phyloP scores from a whole-genome alignment of 768 basidiomycete species.

The Tulasnella sp. region DNA sequence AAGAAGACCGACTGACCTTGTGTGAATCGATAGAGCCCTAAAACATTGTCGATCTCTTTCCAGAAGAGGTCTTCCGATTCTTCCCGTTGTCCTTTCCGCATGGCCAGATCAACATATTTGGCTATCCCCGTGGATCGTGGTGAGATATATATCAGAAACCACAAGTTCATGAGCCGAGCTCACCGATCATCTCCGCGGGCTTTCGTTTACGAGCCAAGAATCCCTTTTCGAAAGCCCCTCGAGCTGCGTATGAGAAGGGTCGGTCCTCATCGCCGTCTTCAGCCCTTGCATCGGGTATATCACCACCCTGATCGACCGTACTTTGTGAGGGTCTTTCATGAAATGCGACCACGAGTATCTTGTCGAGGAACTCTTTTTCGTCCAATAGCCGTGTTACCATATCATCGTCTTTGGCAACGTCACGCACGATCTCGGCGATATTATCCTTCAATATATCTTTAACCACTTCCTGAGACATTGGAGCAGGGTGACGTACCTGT shows the following conservation, averaged over 20 bases:
- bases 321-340: conserved; percentile 24
- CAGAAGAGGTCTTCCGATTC: conserved; percentile 53
- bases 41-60: conserved; percentile 45
- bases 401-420: conserved; percentile 47
- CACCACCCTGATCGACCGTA: conserved; percentile 2
- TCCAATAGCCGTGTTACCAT: conserved; percentile 66
- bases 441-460: too few relatives aligned
- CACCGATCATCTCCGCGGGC: conserved; percentile 73
- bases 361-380: conserved; percentile 49
- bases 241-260: conserved; percentile 48
- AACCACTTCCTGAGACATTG: not conserved
- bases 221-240: conserved; percentile 57
- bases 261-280: conserved; percentile 27
- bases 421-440: conserved; percentile 43
- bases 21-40: conserved; percentile 72
- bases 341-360: conserved; percentile 41
- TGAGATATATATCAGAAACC: not conserved
- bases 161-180: not conserved
- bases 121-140: conserved; percentile 36
- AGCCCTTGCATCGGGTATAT: conserved; percentile 2
- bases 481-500: conserved; percentile 32
- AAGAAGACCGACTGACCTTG: conserved; percentile 31
- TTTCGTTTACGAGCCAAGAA: conserved; percentile 63
- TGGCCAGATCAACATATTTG: conserved; percentile 71
- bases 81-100: conserved; percentile 75